Conservation (phyloP, 257 asterid species). For the Verbena officinalis region DNA sequence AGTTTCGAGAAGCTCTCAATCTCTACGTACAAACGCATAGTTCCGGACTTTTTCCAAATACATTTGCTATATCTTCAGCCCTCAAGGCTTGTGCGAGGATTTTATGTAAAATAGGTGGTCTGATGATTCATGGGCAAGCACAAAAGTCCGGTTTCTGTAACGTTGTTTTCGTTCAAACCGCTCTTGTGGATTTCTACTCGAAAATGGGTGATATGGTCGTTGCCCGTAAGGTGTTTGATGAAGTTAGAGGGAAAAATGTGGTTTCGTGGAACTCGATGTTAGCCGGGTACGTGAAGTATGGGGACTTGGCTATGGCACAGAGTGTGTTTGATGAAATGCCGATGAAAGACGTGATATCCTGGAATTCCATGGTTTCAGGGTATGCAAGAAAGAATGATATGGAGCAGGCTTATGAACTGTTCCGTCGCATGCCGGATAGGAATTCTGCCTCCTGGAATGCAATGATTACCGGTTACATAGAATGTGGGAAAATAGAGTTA, state of each 20-base stretch:
- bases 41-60: constrained; percentile 56
- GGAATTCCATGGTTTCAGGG: constrained; percentile 81
- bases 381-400: constrained; percentile 53
- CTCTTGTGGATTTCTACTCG: constrained; percentile 73
- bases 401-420: constrained; percentile 65
- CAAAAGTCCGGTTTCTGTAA: constrained; percentile 60
- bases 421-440: constrained; percentile 67
- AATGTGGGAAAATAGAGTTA: constrained; percentile 58
- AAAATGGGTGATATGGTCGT: constrained; percentile 64
- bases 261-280: constrained; percentile 87
- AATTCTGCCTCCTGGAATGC: constrained; percentile 80
- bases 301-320: constrained; percentile 61
- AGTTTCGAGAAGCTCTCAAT: constrained; percentile 54
- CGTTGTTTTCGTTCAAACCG: constrained; percentile 74
- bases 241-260: constrained; percentile 57
- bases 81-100: constrained; percentile 71
- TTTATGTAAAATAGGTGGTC: constrained; percentile 45
- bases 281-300: constrained; percentile 61
- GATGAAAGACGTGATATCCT: constrained; percentile 62
- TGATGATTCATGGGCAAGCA: constrained; percentile 69
- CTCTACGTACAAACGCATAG: constrained; percentile 54
- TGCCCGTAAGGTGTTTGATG: constrained; percentile 70
- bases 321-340: constrained; percentile 77
- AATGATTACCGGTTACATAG: constrained; percentile 64
- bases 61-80: constrained; percentile 71